These are phyloP conservation scores for Baudoinia panamericana DNA, from an alignment of 495 filamentous ascomycete genomes.

Conservation along the genomic window DNA sequence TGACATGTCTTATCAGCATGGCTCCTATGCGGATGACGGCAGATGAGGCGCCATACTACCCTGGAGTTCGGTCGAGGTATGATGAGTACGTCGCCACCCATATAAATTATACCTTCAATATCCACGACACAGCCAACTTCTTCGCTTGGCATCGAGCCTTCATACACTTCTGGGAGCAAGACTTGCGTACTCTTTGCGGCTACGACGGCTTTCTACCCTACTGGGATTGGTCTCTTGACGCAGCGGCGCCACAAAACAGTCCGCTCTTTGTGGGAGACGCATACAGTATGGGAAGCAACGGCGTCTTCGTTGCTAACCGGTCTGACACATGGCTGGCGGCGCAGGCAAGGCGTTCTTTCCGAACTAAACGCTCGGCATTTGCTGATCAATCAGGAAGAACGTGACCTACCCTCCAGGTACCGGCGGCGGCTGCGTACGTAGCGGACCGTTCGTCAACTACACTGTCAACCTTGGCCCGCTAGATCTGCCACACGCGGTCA, in stretches of 20 bases:
- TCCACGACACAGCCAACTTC: conserved; percentile 53
- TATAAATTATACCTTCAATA: conserved; percentile 46
- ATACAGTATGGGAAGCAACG: conserved; percentile 37
- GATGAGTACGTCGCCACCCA: conserved; percentile 61
- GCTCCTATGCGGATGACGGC: conserved; percentile 5
- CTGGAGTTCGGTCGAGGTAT: conserved; percentile 43
- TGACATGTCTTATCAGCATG: conserved; percentile 4
- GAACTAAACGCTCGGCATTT: background rate
- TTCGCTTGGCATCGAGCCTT: conserved; percentile 62
- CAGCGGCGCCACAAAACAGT: conserved; percentile 26
- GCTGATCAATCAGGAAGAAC: background rate
- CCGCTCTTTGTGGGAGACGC: conserved; percentile 35
- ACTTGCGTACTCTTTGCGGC: conserved; percentile 54
- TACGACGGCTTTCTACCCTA: conserved; percentile 48
- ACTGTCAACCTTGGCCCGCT: conserved; percentile 26
- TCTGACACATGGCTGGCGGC: conserved; percentile 14
- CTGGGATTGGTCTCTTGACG: conserved; percentile 38
- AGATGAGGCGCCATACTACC: conserved; percentile 5
- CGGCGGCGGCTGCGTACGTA: conserved; percentile 24
- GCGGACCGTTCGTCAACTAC: conserved; percentile 18
- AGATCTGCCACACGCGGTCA: conserved; percentile 8
- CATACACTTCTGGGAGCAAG: conserved; percentile 48
- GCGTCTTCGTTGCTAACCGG: conserved; percentile 27
- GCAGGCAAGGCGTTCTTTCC: conserved; percentile 3
- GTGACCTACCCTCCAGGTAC: conserved; percentile 22